phyloP scores from a whole-genome alignment of 768 basidiomycete species.

The Kondoa subrosea region DNA sequence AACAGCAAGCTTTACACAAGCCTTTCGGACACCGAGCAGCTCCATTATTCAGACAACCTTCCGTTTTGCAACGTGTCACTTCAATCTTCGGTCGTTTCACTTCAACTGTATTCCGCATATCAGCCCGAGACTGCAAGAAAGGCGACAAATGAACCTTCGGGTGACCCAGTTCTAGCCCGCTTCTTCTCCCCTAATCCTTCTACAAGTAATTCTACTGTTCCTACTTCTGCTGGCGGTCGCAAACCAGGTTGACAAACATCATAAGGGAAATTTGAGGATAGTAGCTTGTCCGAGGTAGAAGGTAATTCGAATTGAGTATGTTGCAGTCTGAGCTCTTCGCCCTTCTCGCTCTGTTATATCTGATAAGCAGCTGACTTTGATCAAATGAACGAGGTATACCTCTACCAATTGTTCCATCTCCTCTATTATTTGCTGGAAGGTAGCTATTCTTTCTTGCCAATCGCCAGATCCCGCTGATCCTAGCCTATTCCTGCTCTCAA shows the following conservation, averaged over 20 bases:
- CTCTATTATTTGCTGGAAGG: slow-evolving; percentile 31
- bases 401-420: slow-evolving; percentile 28
- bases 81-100: slow-evolving; percentile 30
- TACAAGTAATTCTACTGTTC: neutral
- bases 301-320: neutral
- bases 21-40: slow-evolving; percentile 10
- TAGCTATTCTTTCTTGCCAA: slow-evolving; percentile 10
- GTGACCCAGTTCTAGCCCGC: neutral
- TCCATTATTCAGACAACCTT: slow-evolving; percentile 13
- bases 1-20: neutral
- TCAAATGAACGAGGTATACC: slow-evolving; percentile 38
- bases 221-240: neutral
- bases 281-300: neutral
- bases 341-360: slow-evolving; percentile 34
- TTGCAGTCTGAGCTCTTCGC: neutral
- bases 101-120: slow-evolving; percentile 22
- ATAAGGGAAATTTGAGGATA: neutral
- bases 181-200: neutral
- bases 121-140: slow-evolving; percentile 4
- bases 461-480: slow-evolving; percentile 34
- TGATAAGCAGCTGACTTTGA: slow-evolving; percentile 47
- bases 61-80: slow-evolving; percentile 23
- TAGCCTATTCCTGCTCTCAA: slow-evolving; percentile 55
- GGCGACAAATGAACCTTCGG: neutral
- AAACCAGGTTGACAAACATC: neutral